phyloP scores from a whole-genome alignment of 306 rosid species.

The Trifolium fragiferum region DNA sequence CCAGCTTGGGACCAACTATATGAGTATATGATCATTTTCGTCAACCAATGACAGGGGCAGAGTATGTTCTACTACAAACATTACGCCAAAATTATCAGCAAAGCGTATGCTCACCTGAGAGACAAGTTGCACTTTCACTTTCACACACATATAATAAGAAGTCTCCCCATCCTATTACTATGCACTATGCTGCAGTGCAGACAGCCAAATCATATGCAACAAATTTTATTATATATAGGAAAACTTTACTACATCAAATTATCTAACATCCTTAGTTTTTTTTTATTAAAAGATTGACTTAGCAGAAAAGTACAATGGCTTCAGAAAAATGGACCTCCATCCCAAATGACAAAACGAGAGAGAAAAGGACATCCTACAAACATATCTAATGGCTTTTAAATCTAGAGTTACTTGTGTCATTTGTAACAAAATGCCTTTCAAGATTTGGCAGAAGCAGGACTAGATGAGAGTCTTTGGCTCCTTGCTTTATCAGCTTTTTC shows the following conservation, averaged over 20 bases:
- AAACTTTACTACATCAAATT: slow-evolving; percentile 33
- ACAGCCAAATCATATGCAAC: neutral
- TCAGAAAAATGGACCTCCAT: slow-evolving; percentile 34
- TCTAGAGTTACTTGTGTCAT: slow-evolving; percentile 23
- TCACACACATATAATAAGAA: neutral
- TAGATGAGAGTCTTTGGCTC: slow-evolving; percentile 84
- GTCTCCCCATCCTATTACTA: neutral
- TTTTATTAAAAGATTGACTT: slow-evolving; percentile 21
- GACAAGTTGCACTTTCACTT: neutral
- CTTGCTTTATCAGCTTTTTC: slow-evolving; percentile 95
- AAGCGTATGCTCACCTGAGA: neutral
- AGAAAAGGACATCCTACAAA: slow-evolving; percentile 17
- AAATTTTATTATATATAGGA: slow-evolving; percentile 27
- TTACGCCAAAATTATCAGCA: slow-evolving; percentile 11
- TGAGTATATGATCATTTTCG: neutral
- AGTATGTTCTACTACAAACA: slow-evolving; percentile 8
- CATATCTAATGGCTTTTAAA: slow-evolving; percentile 21
- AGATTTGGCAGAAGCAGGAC: slow-evolving; percentile 64
- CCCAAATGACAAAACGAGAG: slow-evolving; percentile 23
- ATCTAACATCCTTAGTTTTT: neutral
- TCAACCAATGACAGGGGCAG: slow-evolving; percentile 4
- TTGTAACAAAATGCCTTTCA: slow-evolving; percentile 34
- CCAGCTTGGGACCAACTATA: neutral
- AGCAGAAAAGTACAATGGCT: neutral
- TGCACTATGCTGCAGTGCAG: slow-evolving; percentile 5